Base-by-base conservation (phyloP, 2,329 filamentous ascomycete genomes). In the Neofusicoccum cordaticola region DNA sequence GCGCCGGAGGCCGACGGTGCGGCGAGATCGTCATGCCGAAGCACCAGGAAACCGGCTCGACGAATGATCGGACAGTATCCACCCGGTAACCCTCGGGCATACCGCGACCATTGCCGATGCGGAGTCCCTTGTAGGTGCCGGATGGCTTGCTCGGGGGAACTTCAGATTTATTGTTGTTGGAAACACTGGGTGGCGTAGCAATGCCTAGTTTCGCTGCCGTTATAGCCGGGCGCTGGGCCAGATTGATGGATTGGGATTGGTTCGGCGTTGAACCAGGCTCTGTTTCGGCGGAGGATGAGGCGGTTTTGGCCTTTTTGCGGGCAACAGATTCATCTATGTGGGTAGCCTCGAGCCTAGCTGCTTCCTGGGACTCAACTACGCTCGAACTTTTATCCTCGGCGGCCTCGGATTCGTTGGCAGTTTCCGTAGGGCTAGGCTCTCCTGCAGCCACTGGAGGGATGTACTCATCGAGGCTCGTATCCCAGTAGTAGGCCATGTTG, bases 401-500 rank as follows among this genome's bases (percentile, higher is more conserved):
- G 17, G 60, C n/a, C 27, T 44, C 47, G 48, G 61, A 37, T 35
- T 17, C 48, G n/a, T 47, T 37, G 53, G 37, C 47, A 15, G 47
- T 75, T 73, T 50, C 72, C 68, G 7, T 67, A 62, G 41, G 62
- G 58, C 19, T 69, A 63, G 53, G 68, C 27, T 65, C 19, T 2
- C 47, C 48, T 50, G 12, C 48, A n/a, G 50, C 13, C 8, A 68
- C 68, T 5, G 74, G 71, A 17, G 75, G 72, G 47, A 80, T 81
- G 71, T 87, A 87, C 35, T 86, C 74, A 68, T 89, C 86, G 53
- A 83, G 71, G 65, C 82, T 86, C 44, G 78, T 79, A 70, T 89
- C 86, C 86, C 86, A 89, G 70, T 87, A 88, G 67, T 85, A 84
- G 15, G 84, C 79, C 80, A 88, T 80, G 41, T 81, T 82, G 68